Base-by-base conservation (phyloP, 1,284 basidiomycete species). In the Boletus hoseneyae region DNA sequence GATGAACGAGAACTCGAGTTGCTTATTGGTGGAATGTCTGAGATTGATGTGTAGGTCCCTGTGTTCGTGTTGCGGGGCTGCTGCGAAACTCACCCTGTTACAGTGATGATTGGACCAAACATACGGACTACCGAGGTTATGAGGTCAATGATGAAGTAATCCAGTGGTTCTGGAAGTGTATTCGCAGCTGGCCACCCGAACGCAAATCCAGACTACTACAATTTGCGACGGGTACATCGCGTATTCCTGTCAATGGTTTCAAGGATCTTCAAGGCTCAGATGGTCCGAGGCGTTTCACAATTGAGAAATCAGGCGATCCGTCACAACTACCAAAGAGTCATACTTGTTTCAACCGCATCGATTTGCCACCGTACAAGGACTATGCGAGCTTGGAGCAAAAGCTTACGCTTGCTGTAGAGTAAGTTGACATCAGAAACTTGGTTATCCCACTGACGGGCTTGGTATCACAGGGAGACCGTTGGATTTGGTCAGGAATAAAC, bases 151-250 rank as follows among this genome's bases (percentile, higher is more conserved):
- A 93, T 63, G 86, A 91, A 60, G 93, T 97, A 41, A 93, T 97
- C 54, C 90, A 95, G 65, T 97, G 93, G 93, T 97, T 97, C 84
- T 97, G 93, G 93, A 89, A 95, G 73, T 92, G 90, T 61, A 88
- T 97, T 37, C 83, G 88, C 54, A 82, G 83, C 52, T 97, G 93
- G 93, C 93, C 93, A 2, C 83, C 93, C 0, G 93, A 96, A 75
- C 85, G 91, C 70, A 94, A 95, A 73, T 90, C 88, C 13, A 85
- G 93, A 38, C 72, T 95, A 42, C 71, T 93, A 41, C 93, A 96
- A 69, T 96, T 97, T 67, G 90, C 92, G 3, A 96, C 94, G 7
- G 94, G 93, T 25, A 96, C 93, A 3, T 92, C 88, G 21, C 81
- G 93, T 57, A 93, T 97, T 60, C 93, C 93, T 6, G 93, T 83